These are phyloP conservation scores for Aquilaria agallochum DNA, from an alignment of 441 rosid genomes.

Conservation along the genomic window DNA sequence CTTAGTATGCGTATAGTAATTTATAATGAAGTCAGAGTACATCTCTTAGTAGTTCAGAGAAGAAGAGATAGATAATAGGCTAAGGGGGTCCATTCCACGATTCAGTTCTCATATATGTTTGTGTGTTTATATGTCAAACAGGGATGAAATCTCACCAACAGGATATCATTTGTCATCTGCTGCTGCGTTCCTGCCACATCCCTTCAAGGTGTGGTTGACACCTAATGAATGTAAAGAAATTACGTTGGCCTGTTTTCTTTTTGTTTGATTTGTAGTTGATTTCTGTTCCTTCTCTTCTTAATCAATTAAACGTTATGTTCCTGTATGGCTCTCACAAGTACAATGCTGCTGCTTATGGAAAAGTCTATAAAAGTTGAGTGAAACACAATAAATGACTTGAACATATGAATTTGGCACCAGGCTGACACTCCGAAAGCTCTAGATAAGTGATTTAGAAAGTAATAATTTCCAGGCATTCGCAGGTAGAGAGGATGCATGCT, in stretches of 20 bases:
- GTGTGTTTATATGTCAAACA: conserved; percentile 25
- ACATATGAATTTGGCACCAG: conserved; percentile 12
- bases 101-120: conserved; percentile 6
- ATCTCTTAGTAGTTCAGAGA: neutral
- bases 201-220: conserved; percentile 44
- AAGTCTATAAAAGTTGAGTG: conserved; percentile 2
- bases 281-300: too few relatives aligned
- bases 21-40: neutral
- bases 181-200: conserved; percentile 48
- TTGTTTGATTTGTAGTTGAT: too few relatives aligned
- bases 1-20: neutral
- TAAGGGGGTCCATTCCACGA: too few relatives aligned
- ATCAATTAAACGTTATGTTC: neutral
- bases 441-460: conserved; percentile 48
- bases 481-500: conserved; percentile 84
- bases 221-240: conserved; percentile 8
- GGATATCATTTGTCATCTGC: conserved; percentile 52
- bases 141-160: conserved; percentile 37
- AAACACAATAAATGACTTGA: neutral
- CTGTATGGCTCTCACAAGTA: neutral
- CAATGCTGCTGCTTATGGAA: neutral
- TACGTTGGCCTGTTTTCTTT: neutral
- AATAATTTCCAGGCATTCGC: conserved; percentile 87
- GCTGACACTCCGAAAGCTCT: conserved; percentile 10
- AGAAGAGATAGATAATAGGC: neutral